Evolutionary conservation across 208 protist species (phyloP).

Genomic region (Crithidia fasciculata): DNA sequence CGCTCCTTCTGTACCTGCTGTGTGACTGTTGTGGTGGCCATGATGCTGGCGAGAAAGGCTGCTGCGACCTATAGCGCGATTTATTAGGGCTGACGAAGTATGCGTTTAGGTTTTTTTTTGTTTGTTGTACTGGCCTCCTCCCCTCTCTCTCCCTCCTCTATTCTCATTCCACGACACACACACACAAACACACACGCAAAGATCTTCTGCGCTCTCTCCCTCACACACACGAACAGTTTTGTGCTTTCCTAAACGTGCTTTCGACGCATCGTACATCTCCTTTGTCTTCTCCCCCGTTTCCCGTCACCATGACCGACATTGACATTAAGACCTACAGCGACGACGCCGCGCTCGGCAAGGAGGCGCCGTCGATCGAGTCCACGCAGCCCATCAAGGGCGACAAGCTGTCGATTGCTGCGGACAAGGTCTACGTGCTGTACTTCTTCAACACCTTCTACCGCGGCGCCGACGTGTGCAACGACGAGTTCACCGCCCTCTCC

Average conservation of each 20-base stretch:
- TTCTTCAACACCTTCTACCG: conserved; percentile 94
- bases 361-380: conserved; percentile 61
- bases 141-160: too few relatives aligned
- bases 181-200: not conserved
- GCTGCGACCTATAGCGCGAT: too few relatives aligned
- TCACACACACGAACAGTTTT: not conserved
- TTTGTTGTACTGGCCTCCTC: too few relatives aligned
- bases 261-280: not conserved
- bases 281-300: not conserved
- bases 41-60: too few relatives aligned
- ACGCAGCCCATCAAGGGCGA: conserved; percentile 80
- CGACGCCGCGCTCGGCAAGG: conserved; percentile 75
- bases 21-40: too few relatives aligned
- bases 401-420: conserved; percentile 49
- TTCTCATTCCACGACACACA: too few relatives aligned
- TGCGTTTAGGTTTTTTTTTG: too few relatives aligned
- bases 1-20: too few relatives aligned
- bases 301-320: conserved; percentile 76
- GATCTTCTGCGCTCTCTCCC: not conserved
- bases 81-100: too few relatives aligned
- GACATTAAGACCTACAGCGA: conserved; percentile 91
- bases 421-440: conserved; percentile 88
- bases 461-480: conserved; percentile 87
- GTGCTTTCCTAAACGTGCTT: too few relatives aligned
- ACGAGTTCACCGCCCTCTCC: conserved; percentile 88